A percentile compares a stretch with the other conserved stretches of the same genome.
Conservation (phyloP, 441 rosid species). For the Macaranga tanarius region DNA sequence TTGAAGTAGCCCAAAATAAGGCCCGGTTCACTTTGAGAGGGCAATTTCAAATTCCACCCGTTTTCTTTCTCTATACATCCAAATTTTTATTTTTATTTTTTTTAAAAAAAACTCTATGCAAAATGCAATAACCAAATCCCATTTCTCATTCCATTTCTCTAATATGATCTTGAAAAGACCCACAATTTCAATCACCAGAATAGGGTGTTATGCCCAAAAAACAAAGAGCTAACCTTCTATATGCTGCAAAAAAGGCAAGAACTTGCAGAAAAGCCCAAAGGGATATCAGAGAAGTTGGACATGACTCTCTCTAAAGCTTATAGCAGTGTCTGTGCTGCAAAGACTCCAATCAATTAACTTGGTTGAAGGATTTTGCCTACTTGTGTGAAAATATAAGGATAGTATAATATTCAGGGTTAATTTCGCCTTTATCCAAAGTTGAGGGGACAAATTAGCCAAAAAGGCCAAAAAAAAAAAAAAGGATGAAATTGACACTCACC, state of each 20-base stretch:
- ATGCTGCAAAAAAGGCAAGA: constrained; percentile 73
- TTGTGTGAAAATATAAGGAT: too few relatives aligned
- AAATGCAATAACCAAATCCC: not conserved
- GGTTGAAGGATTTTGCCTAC: too few relatives aligned
- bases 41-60: constrained; percentile 4
- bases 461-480: too few relatives aligned
- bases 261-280: constrained; percentile 60
- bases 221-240: not conserved
- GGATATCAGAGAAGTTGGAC: constrained; percentile 62
- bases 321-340: constrained; percentile 51
- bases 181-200: constrained; percentile 4
- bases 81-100: too few relatives aligned
- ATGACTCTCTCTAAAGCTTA: constrained; percentile 61
- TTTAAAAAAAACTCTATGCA: not conserved
- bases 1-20: not conserved
- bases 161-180: not conserved
- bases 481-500: too few relatives aligned
- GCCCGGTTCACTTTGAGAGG: not conserved
- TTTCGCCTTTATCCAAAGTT: too few relatives aligned
- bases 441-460: too few relatives aligned
- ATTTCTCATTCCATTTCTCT: not conserved
- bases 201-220: constrained; percentile 5
- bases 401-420: too few relatives aligned
- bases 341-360: constrained; percentile 49
- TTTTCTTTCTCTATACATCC: too few relatives aligned